A percentile compares a stretch with the other conserved stretches of the same genome.
These are phyloP conservation scores for Clonostachys chloroleuca DNA, from an alignment of 2,329 filamentous ascomycete genomes.

Conservation along the genomic window DNA sequence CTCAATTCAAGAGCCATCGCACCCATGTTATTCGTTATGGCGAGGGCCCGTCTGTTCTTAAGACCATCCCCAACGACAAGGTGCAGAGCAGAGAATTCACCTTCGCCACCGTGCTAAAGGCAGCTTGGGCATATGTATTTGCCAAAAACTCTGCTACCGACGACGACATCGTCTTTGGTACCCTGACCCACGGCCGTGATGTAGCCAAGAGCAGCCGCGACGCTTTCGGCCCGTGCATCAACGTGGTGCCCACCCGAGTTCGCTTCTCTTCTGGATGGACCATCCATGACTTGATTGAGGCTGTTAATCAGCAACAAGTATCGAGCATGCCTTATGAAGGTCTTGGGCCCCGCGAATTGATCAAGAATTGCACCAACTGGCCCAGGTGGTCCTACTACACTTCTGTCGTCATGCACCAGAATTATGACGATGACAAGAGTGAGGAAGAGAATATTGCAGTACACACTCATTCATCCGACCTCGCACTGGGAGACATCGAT, in stretches of 20 bases:
- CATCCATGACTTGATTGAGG: neutral
- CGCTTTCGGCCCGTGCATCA: slow-evolving; percentile 32
- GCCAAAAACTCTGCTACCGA: neutral
- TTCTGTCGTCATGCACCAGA: slow-evolving; percentile 10
- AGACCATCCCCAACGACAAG: neutral
- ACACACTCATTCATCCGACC: too few species aligned
- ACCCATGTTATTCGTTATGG: too few species aligned
- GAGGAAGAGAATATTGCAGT: too few species aligned
- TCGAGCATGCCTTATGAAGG: slow-evolving; percentile 7
- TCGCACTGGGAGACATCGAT: too few species aligned
- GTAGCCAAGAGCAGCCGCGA: slow-evolving; percentile 19
- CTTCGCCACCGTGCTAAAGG: slow-evolving; percentile 32
- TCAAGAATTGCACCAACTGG: slow-evolving; percentile 22
- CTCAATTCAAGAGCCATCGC: neutral
- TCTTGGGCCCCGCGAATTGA: slow-evolving; percentile 19
- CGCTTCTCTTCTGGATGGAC: slow-evolving; percentile 11
- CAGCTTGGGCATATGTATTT: slow-evolving; percentile 25
- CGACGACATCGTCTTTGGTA: slow-evolving; percentile 32
- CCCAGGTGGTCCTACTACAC: slow-evolving; percentile 3
- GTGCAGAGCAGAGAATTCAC: slow-evolving; percentile 1
- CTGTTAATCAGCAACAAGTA: neutral
- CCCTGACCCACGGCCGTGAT: slow-evolving; percentile 32
- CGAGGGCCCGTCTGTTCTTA: too few species aligned
- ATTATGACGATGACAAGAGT: too few species aligned
- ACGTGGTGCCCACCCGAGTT: slow-evolving; percentile 31